Evolutionary conservation across 2,329 filamentous ascomycete species (phyloP).

Genomic region (Claviceps paspali): DNA sequence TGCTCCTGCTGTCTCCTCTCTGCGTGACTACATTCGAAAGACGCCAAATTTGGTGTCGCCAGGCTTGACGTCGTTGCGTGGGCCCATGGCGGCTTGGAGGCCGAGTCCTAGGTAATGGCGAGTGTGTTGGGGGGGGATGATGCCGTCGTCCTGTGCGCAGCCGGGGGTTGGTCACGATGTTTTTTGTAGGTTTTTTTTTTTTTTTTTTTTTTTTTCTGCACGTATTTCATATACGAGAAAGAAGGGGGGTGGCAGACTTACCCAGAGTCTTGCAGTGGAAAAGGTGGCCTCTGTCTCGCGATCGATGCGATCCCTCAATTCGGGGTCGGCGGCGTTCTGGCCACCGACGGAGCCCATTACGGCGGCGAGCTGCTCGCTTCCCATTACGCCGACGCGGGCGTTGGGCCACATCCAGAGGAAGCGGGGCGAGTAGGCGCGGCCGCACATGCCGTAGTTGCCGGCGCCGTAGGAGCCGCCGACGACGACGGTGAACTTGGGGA

Average conservation of each 20-base stretch:
- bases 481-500: constrained; percentile 94
- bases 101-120: constrained; percentile 56
- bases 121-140: constrained; percentile 66
- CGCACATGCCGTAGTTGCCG: constrained; percentile 98
- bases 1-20: too few relatives aligned
- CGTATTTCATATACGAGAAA: too few relatives aligned
- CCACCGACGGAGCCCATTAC: constrained; percentile 77
- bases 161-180: too few relatives aligned
- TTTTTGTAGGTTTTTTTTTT: too few relatives aligned
- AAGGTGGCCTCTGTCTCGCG: constrained; percentile 79
- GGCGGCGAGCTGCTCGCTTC: constrained; percentile 72
- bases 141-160: constrained; percentile 51
- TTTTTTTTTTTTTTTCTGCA: too few relatives aligned
- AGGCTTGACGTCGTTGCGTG: constrained; percentile 44
- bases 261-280: constrained; percentile 82
- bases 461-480: constrained; percentile 88
- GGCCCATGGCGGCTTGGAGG: constrained; percentile 56
- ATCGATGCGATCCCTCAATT: constrained; percentile 72
- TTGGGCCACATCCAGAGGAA: constrained; percentile 98
- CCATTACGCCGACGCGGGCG: constrained; percentile 93
- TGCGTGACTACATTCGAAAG: constrained; percentile 55
- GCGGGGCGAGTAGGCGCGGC: constrained; percentile 77
- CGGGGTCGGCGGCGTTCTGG: constrained; percentile 46
- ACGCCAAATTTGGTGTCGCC: constrained; percentile 61
- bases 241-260: constrained; percentile 17